Base-by-base conservation (phyloP, 192 early-diverging fungal genomes). In the Entophlyctis luteolus region DNA sequence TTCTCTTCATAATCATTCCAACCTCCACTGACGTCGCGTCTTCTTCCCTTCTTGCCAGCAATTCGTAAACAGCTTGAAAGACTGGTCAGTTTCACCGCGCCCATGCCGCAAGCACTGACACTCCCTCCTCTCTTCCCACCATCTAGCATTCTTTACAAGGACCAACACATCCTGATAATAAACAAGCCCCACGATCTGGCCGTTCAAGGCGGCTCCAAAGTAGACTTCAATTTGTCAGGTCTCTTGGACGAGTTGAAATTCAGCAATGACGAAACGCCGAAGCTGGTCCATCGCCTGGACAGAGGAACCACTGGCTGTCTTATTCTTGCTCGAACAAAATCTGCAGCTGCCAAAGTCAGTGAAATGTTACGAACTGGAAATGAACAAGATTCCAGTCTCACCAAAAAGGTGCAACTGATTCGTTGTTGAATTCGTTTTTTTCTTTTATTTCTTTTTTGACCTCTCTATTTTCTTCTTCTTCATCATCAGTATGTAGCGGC, bases 231-330 rank as follows among this genome's bases (percentile, higher is more conserved):
- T 56, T 25, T 83, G 18, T 75, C 68, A 18, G 48, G 55, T 18
- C 28, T 83, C 2, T 52, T 83, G n/a, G 70, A 70, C n/a, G 66
- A 66, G 63, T 28, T 77, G 5, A 45, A 75, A 32, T 69, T 66
- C 32, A 62, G 65, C 31, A 55, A 56, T 5, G 38, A 16, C 2
- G 76, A 78, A 46, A 27, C 70, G 22, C 72, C 76, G 8, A 33
- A 74, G 12, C 48, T 83, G 4, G 77, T 79, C 2, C 81, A 83
- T 67, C 81, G 81, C 14, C 71, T 83, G 18, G 81, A 83, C 62
- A 77, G 75, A 62, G 75, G 75, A 22, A 83, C 81, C 20, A 83
- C 81, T 29, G 81, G 81, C 16, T 71, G 57, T 47, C 58, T 83
- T 6, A 49, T 83, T 0, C 55, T 83, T 31, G 81, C 81, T 12